Percentiles rank a stretch among this genome's conserved stretches.
phyloP scores from a whole-genome alignment of 352 stramenopile species.

The Halophytophthora batemanensis region DNA sequence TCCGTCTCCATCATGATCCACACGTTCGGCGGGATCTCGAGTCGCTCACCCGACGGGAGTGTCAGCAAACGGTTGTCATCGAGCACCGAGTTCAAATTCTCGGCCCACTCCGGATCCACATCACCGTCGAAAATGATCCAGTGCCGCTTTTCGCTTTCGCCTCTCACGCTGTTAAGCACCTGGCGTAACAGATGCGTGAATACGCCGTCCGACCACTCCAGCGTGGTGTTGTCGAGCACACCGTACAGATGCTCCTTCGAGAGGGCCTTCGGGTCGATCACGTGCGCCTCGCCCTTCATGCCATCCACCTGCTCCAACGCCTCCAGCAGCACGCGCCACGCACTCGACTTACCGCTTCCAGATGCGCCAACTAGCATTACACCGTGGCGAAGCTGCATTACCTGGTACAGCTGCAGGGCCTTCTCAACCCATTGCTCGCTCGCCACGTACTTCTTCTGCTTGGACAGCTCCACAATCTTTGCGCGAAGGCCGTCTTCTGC shows the following conservation, averaged over 20 bases:
- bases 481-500: conserved; percentile 87
- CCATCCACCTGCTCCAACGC: conserved; percentile 94
- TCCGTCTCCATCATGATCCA: conserved; percentile 99
- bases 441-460: conserved; percentile 83
- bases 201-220: conserved; percentile 99
- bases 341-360: conserved; percentile 96
- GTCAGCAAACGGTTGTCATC: conserved; percentile 99
- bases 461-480: conserved; percentile 92
- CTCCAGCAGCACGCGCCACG: conserved; percentile 92
- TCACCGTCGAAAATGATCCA: conserved; percentile 99
- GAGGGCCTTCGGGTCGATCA: conserved; percentile 99
- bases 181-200: conserved; percentile 97
- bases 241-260: conserved; percentile 98
- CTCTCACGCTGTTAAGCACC: conserved; percentile 96
- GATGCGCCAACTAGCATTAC: conserved; percentile 99
- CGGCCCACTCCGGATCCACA: conserved; percentile 99
- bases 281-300: conserved; percentile 95
- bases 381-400: conserved; percentile 96
- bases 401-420: conserved; percentile 98
- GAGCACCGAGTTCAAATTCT: conserved; percentile 99
- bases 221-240: conserved; percentile 98
- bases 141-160: conserved; percentile 94
- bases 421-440: conserved; percentile 97
- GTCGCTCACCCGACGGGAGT: conserved; percentile 97
- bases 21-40: conserved; percentile 98